Base-by-base conservation (phyloP, 108 stramenopile genomes). In the Conticribra weissflogii region DNA sequence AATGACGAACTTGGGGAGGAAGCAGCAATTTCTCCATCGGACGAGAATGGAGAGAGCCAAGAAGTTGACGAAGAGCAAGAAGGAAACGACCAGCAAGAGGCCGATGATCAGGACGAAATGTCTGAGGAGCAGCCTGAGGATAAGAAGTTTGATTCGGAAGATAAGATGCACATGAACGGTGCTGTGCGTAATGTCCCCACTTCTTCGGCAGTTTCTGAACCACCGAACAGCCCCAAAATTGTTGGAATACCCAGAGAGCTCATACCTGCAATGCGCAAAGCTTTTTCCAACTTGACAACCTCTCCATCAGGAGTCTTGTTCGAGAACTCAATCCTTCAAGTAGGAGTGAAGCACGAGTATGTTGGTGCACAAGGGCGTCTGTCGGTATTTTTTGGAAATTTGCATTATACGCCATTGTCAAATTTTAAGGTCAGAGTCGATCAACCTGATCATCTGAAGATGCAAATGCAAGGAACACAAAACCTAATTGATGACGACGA, bases 311-410 rank as follows among this genome's bases (percentile, higher is more conserved):
- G 93, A 22, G 92, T 94, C 23, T 64, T 97, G 64, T 97, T 94
- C 71, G 92, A 97, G 71, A 95, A 95, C 71, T 75, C 85, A 24
- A 44, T 89, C 46, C 65, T 97, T 46, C 93, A 94, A 72, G 88
- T 97, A 27, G 93, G 92, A 28, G 88, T 94, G 21, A 94, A 93
- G 65, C 90, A 92, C 44, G 94, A 95, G 70, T 97, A 95, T 70
- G 88, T 92, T 44, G 92, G 88, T 32, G 82, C 88, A 25, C 96
- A 97, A 75, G 96, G 96, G 31, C 77, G 94, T 24, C 83, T 97
- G 56, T 90, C 90, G n/a, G 82, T 97, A 2, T 94, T 95, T 58
- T 94, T 95, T 67, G 91, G 92, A 51, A 94, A 94, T 66, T 72
- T 92, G 32, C 83, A 88, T 63, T 86, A 85, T 31, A 64, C 81